phyloP scores from a whole-genome alignment of 2,329 filamentous ascomycete genomes.

The Pseudogymnoascus verrucosus region DNA sequence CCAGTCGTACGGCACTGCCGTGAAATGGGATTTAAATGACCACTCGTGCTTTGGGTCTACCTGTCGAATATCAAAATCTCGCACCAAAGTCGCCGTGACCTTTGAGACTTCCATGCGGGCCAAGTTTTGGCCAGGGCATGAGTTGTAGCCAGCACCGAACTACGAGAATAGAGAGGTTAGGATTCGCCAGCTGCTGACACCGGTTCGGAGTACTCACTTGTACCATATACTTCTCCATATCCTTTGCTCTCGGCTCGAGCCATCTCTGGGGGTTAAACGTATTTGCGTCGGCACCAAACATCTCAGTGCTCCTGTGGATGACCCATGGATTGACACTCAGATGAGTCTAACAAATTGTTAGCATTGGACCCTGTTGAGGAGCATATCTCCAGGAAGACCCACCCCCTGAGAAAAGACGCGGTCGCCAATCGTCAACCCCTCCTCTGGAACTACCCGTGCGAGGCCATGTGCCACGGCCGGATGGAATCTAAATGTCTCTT shows the following conservation, averaged over 20 bases:
- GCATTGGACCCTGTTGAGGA: background rate
- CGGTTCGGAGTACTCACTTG: background rate
- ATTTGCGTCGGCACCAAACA: constrained; percentile 28
- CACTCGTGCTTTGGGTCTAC: constrained; percentile 24
- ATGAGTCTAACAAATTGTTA: background rate
- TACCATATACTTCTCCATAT: constrained; percentile 23
- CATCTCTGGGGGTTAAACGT: constrained; percentile 30
- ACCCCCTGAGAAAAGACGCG: constrained; percentile 25
- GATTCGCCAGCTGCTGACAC: background rate
- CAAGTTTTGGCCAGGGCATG: constrained; percentile 30
- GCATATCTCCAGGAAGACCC: constrained; percentile 20
- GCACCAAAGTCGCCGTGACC: constrained; percentile 26
- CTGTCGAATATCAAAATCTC: constrained; percentile 28
- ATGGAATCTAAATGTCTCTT: constrained; percentile 32
- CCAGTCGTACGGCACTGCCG: constrained; percentile 25
- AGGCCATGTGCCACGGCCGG: constrained; percentile 25
- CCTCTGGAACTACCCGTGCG: constrained; percentile 17
- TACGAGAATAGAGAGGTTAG: constrained; percentile 3
- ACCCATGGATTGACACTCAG: constrained; percentile 29
- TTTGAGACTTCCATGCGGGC: constrained; percentile 31
- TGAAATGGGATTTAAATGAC: constrained; percentile 29
- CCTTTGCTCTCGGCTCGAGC: constrained; percentile 22
- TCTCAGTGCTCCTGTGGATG: constrained; percentile 24
- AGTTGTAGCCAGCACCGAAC: constrained; percentile 32
- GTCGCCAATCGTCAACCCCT: constrained; percentile 27